These are phyloP conservation scores for Cucurbita ficifolia DNA, from an alignment of 306 rosid species.

Conservation along the genomic window DNA sequence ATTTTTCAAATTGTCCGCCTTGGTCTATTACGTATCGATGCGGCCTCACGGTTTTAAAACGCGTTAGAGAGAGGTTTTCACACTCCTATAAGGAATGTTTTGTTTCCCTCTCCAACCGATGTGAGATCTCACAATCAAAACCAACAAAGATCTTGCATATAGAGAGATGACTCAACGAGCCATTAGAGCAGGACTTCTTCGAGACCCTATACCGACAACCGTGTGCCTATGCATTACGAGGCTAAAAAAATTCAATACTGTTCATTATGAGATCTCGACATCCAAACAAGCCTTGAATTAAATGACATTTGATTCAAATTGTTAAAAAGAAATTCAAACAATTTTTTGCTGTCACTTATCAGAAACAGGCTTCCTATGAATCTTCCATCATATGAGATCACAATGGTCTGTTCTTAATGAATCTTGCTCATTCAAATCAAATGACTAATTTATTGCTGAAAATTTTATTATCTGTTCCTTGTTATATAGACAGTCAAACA, in stretches of 20 bases:
- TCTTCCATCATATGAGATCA: neutral
- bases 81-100: no score
- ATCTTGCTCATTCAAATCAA: conserved; percentile 1
- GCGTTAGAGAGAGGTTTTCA: no score
- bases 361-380: neutral
- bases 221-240: no score
- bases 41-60: no score
- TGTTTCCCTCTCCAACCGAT: no score
- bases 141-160: no score
- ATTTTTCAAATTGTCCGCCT: no score
- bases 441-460: neutral
- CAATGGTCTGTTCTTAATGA: neutral
- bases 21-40: no score
- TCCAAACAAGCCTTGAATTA: neutral
- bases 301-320: neutral
- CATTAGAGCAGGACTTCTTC: no score
- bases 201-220: no score
- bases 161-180: no score
- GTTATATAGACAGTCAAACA: neutral
- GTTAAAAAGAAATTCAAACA: neutral
- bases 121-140: no score
- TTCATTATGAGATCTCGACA: neutral
- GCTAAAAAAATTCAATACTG: neutral
- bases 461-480: neutral
- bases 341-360: neutral